phyloP scores from a whole-genome alignment of 352 stramenopile species.

The Hyaloperonospora brassicae region DNA sequence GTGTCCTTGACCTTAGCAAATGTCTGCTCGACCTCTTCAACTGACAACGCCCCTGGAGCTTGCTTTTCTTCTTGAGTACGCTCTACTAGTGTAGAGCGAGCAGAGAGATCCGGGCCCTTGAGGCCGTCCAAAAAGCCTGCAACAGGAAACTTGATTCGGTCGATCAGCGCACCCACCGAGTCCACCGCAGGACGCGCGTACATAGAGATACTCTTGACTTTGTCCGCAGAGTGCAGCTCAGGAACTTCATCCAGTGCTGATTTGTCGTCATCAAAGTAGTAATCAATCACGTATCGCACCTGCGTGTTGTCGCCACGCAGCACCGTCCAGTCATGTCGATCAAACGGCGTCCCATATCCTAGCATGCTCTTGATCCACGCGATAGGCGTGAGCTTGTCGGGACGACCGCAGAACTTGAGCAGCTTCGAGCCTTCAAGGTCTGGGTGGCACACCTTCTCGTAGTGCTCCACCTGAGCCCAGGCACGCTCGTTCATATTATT shows the following conservation, averaged over 20 bases:
- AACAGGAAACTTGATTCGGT: conserved; percentile 80
- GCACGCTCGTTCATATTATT: conserved; percentile 99
- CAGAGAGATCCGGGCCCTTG: conserved; percentile 39
- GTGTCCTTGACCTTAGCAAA: conserved; percentile 79
- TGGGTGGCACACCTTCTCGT: conserved; percentile 89
- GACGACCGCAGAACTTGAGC: conserved; percentile 94
- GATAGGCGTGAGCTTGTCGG: conserved; percentile 93
- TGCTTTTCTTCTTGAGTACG: conserved; percentile 32
- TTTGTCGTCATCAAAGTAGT: conserved; percentile 93
- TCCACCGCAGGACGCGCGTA: conserved; percentile 80
- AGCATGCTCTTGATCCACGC: conserved; percentile 88
- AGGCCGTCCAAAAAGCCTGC: conserved; percentile 41
- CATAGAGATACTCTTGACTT: conserved; percentile 86
- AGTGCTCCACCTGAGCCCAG: conserved; percentile 96
- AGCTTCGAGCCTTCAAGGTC: conserved; percentile 81
- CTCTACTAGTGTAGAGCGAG: conserved; percentile 46
- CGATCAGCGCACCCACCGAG: conserved; percentile 54
- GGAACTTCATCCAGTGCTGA: conserved; percentile 64
- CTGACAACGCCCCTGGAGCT: conserved; percentile 35
- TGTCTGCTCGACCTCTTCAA: conserved; percentile 70
- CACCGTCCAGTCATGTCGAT: conserved; percentile 98
- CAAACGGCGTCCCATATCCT: conserved; percentile 89
- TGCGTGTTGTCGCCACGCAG: conserved; percentile 81
- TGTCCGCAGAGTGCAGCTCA: conserved; percentile 73
- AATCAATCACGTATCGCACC: conserved; percentile 98